Base-by-base conservation (phyloP, 2,329 filamentous ascomycete species). In the Sordariomycetes sp. region DNA sequence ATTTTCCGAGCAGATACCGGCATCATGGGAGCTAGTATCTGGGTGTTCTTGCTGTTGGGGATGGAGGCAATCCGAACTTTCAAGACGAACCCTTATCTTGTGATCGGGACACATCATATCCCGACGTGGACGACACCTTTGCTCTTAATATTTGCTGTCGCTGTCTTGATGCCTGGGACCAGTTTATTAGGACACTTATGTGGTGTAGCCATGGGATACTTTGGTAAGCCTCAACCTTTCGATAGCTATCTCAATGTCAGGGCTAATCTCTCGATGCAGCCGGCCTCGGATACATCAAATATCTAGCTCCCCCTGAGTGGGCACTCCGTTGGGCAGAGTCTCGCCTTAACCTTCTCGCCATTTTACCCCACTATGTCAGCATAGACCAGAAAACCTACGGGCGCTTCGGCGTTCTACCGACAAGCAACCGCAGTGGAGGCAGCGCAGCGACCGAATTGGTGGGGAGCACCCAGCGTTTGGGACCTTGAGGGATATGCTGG, bases 321-420 rank as follows among this genome's bases (percentile, higher is more conserved):
- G 73, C 82, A 19, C 66, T 96, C 36, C 74, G 87, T 43, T 96
- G 83, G 79, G 71, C 95, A 36, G 92, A 98, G 61, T 76, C 75
- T 14, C 93, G 90, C 54, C 63, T 96, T 39, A 92, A 94, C 50
- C 68, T 96, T 8, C 68, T 94, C 16, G 84, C 79, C 15, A 72
- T 86, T 39, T 61, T 96, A 18, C 90, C 90, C 29, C 86, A 94
- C 59, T 96, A 94, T 50, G 82, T 96, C 31, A 93, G 85, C 37
- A 80, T 95, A 12, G 90, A 96, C 51, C 88, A 94, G 59, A 95
- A 94, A 69, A 94, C 86, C 6, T 94, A 90, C 50, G 90, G 90
- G 7, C 73, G 90, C 34, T 95, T 94, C 48, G 90, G 90, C 3
- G 83, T 95, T 11, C 64, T 96, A 37, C 90, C 88, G 3, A 70